Evolutionary conservation across 495 filamentous ascomycete species (phyloP), one percentile per base, ranked within the genome.

Genomic region (Aspergillus homomorphus): DNA sequence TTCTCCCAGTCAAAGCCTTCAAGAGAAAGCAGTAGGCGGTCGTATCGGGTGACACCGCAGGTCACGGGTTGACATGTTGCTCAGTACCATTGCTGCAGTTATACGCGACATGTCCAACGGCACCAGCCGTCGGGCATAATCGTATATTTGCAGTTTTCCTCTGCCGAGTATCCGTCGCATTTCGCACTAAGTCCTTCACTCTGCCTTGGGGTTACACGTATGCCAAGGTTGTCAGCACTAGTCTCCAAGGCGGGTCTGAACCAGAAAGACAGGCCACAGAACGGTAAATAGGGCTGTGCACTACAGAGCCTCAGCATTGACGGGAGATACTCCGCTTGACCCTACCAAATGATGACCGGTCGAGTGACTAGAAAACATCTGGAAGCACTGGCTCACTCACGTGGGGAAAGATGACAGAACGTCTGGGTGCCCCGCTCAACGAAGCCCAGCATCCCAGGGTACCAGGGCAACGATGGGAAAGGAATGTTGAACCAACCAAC

Each of bases 291-390:
- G 44, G 54, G 54, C 44, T 33, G 54, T 49, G 54, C 44, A 45
- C 30, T 18, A 15, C 45, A 24, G 9, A 30, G 48, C 46, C 46
- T 45, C 15, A 19, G 33, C n/a, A 20, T 45, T 24, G 52, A 44
- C 15, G 26, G 19, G 45, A 19, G 33, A 46, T 19, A 23, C 44
- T 22, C 56, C 45, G 48, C n/a, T 38, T 38, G 33, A 38, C 33
- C 33, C 10, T 38, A 12, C 33, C 33, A 38, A 14, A 38, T 9
- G 33, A 38, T 38, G 33, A 14, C 33, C 33, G 15, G 33, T 38
- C 33, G 12, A 38, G 12, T 5, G 33, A 12, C 45, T 62, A 59
- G 66, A 67, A 66, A 51, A 60, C 63, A 58, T 66, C 50, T 71
- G 61, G 61, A 67, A 67, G 55, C 30, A 48, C 5, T 54, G 61